phyloP scores from a whole-genome alignment of 306 rosid genomes.

The Corylus heterophylla region DNA sequence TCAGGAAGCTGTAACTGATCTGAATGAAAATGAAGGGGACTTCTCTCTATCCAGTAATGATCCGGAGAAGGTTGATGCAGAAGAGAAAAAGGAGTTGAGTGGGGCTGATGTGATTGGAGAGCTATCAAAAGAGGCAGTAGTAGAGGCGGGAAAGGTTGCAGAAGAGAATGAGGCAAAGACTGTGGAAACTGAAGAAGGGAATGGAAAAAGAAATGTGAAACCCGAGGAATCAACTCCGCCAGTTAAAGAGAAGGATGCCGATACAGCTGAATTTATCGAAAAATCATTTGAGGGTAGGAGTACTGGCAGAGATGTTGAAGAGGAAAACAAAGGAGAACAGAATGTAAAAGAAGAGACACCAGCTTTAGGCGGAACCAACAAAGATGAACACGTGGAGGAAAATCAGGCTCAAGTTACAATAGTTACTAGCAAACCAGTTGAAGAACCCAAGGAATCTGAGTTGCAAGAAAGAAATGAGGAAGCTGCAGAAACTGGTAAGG shows the following conservation, averaged over 20 bases:
- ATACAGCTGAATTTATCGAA: conserved; percentile 14
- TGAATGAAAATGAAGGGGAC: conserved; percentile 26
- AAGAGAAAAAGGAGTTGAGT: conserved; percentile 40
- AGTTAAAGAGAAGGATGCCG: conserved; percentile 10
- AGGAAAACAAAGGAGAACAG: conserved; percentile 22
- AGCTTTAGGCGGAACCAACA: conserved; percentile 29
- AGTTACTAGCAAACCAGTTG: conserved; percentile 29
- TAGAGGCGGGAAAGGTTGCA: conserved; percentile 38
- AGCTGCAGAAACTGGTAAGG: conserved; percentile 16
- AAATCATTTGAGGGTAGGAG: conserved; percentile 13
- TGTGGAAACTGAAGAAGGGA: conserved; percentile 18
- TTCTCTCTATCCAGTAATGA: conserved; percentile 16
- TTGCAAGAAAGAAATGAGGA: conserved; percentile 50
- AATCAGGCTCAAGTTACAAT: conserved; percentile 42
- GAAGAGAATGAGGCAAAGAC: conserved; percentile 38
- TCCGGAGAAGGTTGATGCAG: conserved; percentile 34
- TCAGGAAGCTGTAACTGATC: conserved; percentile 30
- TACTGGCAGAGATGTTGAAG: conserved; percentile 18
- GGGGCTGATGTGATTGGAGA: conserved; percentile 29
- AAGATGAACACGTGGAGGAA: conserved; percentile 28
- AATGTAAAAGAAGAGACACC: conserved; percentile 25
- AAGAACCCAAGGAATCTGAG: conserved; percentile 45
- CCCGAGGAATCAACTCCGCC: conserved; percentile 16
- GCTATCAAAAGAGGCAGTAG: conserved; percentile 35
- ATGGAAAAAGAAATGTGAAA: conserved; percentile 14